Conservation (phyloP, 805 yeast species). For the Nakazawaea laoshanensis region DNA sequence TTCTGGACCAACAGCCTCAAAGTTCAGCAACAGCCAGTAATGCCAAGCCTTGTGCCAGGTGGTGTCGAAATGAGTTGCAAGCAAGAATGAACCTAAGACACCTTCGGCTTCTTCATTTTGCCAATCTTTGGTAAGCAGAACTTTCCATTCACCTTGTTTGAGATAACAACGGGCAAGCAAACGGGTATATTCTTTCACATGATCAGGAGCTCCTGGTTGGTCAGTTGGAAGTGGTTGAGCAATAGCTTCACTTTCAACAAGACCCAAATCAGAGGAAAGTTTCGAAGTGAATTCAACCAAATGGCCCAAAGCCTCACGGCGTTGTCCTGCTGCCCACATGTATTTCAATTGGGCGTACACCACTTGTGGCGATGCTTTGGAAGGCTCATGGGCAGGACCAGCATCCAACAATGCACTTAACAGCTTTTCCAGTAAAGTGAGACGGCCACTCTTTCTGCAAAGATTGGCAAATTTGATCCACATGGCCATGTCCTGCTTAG, state of each 20-base stretch:
- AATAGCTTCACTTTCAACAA: slow-evolving; percentile 80
- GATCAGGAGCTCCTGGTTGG: slow-evolving; percentile 63
- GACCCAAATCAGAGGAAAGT: slow-evolving; percentile 81
- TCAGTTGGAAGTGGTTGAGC: slow-evolving; percentile 77
- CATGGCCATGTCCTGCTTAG: slow-evolving; percentile 94
- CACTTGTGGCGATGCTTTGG: slow-evolving; percentile 91
- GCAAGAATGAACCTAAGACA: slow-evolving; percentile 80
- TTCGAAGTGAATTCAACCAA: slow-evolving; percentile 85
- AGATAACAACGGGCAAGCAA: slow-evolving; percentile 88
- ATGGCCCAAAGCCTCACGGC: slow-evolving; percentile 77
- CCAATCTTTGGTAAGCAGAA: slow-evolving; percentile 75
- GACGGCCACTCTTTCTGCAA: slow-evolving; percentile 88
- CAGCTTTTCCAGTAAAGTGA: slow-evolving; percentile 89
- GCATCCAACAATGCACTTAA: slow-evolving; percentile 72
- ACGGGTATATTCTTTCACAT: slow-evolving; percentile 74
- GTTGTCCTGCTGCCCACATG: slow-evolving; percentile 94
- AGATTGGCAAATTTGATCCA: slow-evolving; percentile 97
- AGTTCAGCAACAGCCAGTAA: slow-evolving; percentile 97
- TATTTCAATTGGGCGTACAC: slow-evolving; percentile 95
- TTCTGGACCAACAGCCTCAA: slow-evolving; percentile 44
- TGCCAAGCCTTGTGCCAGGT: slow-evolving; percentile 99
- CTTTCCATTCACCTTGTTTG: slow-evolving; percentile 99
- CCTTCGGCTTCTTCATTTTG: slow-evolving; percentile 63
- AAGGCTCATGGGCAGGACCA: slow-evolving; percentile 50
- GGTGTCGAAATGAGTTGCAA: slow-evolving; percentile 91